Base-by-base conservation (phyloP, 1,284 basidiomycete species). In the Cutaneotrichosporon sp. region DNA sequence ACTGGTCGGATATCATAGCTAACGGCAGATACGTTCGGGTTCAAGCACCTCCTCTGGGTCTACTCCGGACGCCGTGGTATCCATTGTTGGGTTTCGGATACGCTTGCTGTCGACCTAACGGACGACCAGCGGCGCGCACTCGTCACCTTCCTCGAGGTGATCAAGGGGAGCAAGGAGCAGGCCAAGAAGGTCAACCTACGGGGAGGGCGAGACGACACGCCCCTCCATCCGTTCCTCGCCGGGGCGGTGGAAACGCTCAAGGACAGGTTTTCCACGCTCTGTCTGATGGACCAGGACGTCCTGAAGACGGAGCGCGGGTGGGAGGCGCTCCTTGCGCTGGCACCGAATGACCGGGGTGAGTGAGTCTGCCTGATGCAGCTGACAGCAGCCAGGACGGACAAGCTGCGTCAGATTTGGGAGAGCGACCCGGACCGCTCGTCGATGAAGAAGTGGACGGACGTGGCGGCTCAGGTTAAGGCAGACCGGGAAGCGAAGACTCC, bases 51-150 rank as follows among this genome's bases (percentile, higher is more conserved):
- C 32, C 83, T 99, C 16, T 99, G 97, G 97, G 95, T 99, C 30
- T 99, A 98, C 80, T 99, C 97, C 16, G 96, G 96, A 68, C 89
- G 96, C 52, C 90, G 96, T 81, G 96, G 97, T 71, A 99, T 99
- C 72, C 96, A 99, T 83, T 86, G 94, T 77, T 99, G 96, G 96
- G 88, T 99, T 66, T 95, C 92, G 7, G 96, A 99, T 79, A 83
- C 85, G 58, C 87, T 90, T 62, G 97, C 97, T 0, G 85, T 97
- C 82, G 87, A 86, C 65, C 83, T 99, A 59, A 94, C 90, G 5
- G 97, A 99, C 76, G 92, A 97, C 68, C 89, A 96, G 78, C 84
- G 97, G 47, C 89, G 87, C 73, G 87, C 92, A 0, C 83, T 99
- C 51, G 91, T 97, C 18, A 87, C 85, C 21, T 97, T 90, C 82